Percentiles rank a stretch among this genome's conserved stretches.
Evolutionary conservation across 495 filamentous ascomycete species (phyloP).

Genomic region (Penicillium bovifimosum): DNA sequence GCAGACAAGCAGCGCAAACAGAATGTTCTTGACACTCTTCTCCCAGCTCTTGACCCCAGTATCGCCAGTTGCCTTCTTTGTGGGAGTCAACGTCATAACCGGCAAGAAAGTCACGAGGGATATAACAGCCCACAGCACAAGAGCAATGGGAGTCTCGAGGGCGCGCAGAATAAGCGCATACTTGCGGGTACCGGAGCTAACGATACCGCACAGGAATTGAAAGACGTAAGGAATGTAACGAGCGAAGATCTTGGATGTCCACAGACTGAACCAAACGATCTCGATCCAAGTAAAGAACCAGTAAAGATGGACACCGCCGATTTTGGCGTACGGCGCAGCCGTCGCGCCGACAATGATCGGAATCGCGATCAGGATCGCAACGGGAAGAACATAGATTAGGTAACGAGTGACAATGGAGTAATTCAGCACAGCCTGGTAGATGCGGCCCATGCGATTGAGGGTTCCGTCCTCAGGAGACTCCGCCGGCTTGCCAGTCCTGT

Average conservation of each 20-base stretch:
- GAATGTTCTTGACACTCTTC: conserved; percentile 60
- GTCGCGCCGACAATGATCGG: conserved; percentile 75
- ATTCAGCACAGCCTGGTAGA: conserved; percentile 80
- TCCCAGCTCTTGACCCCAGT: conserved; percentile 47
- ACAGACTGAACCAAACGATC: conserved; percentile 81
- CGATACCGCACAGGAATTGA: conserved; percentile 81
- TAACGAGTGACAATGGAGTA: conserved; percentile 86
- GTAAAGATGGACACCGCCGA: conserved; percentile 63
- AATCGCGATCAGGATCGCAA: conserved; percentile 68
- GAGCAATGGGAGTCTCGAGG: conserved; percentile 76
- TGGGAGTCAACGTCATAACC: conserved; percentile 49
- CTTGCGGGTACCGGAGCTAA: conserved; percentile 87
- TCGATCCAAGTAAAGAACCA: conserved; percentile 91
- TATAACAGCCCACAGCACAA: conserved; percentile 82
- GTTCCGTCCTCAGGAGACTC: conserved; percentile 52
- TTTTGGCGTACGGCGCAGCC: conserved; percentile 43
- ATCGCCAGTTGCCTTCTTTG: conserved; percentile 19
- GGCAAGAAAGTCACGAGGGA: conserved; percentile 74
- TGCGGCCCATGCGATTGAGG: conserved; percentile 74
- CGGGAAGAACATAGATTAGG: conserved; percentile 77
- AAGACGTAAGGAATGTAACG: conserved; percentile 76
- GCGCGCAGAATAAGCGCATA: conserved; percentile 77
- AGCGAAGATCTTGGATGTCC: conserved; percentile 79
- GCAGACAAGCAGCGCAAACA: conserved; percentile 72
- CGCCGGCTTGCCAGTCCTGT: conserved; percentile 36